A percentile compares a stretch with the other conserved stretches of the same genome.
Evolutionary conservation across 2,329 filamentous ascomycete genomes (phyloP).

Genomic region (Monosporascus ibericus): DNA sequence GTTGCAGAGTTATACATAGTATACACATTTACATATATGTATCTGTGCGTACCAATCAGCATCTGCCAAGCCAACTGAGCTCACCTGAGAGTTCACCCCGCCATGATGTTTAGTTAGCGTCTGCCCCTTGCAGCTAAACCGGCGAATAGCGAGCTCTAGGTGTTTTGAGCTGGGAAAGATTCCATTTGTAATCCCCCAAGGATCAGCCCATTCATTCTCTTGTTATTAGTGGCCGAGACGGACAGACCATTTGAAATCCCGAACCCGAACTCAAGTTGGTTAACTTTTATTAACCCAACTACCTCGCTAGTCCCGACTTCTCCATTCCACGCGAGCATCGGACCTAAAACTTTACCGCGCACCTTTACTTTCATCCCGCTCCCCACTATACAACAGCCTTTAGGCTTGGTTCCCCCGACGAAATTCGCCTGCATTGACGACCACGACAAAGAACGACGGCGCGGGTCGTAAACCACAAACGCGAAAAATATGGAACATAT

Average conservation of each 20-base stretch:
- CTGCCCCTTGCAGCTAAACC: background rate
- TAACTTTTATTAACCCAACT: no score
- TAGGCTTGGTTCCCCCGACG: background rate
- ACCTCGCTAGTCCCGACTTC: background rate
- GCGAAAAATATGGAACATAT: slow-evolving; percentile 42
- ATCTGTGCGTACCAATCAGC: no score
- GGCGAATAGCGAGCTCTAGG: background rate
- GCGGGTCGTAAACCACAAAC: no score
- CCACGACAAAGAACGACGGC: background rate
- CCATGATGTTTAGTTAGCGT: background rate
- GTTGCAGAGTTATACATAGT: no score
- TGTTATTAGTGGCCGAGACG: no score
- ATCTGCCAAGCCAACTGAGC: no score
- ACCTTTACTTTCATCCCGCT: background rate
- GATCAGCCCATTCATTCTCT: no score
- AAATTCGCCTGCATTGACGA: slow-evolving; percentile 2
- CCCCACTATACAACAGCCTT: background rate
- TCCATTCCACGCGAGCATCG: background rate
- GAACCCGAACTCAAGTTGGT: no score
- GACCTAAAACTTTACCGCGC: background rate
- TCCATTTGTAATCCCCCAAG: no score
- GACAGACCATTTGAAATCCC: no score
- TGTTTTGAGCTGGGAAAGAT: background rate
- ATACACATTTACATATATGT: no score
- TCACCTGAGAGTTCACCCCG: background rate